Percentiles rank a stretch among this genome's conserved stretches.
phyloP scores from a whole-genome alignment of 2,329 filamentous ascomycete species.

The Chalara sp. region DNA sequence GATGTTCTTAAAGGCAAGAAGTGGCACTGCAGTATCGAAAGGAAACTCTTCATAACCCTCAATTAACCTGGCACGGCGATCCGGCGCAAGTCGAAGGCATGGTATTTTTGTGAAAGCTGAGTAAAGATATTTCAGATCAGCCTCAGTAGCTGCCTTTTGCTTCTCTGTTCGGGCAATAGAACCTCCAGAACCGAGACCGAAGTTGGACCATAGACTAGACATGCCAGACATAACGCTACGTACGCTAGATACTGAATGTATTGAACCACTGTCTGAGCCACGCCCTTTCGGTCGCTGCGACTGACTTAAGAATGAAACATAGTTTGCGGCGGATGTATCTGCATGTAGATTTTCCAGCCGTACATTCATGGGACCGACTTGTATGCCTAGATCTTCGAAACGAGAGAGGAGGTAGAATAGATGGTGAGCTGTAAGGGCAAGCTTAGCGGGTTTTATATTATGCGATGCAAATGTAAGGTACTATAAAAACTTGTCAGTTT shows the following conservation, averaged over 20 bases:
- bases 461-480: conserved; percentile 80
- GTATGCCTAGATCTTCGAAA: conserved; percentile 86
- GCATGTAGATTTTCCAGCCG: conserved; percentile 91
- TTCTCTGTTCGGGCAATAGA: conserved; percentile 79
- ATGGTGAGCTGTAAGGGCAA: conserved; percentile 91
- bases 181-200: conserved; percentile 75
- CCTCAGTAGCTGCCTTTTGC: conserved; percentile 77
- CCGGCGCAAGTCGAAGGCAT: conserved; percentile 81
- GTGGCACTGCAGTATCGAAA: conserved; percentile 91
- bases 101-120: conserved; percentile 98
- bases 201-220: conserved; percentile 85
- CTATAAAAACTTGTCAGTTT: background rate
- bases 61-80: conserved; percentile 85
- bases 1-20: conserved; percentile 97
- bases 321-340: conserved; percentile 78
- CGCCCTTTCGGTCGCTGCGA: conserved; percentile 74
- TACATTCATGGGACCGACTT: conserved; percentile 93
- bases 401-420: conserved; percentile 93
- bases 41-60: conserved; percentile 95
- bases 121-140: conserved; percentile 92
- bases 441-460: conserved; percentile 79
- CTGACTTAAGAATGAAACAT: conserved; percentile 89
- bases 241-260: conserved; percentile 93
- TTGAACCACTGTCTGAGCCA: conserved; percentile 78
- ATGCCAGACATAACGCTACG: conserved; percentile 97